Base-by-base conservation (phyloP, 352 stramenopile species). In the Phytophthora agathidicida region DNA sequence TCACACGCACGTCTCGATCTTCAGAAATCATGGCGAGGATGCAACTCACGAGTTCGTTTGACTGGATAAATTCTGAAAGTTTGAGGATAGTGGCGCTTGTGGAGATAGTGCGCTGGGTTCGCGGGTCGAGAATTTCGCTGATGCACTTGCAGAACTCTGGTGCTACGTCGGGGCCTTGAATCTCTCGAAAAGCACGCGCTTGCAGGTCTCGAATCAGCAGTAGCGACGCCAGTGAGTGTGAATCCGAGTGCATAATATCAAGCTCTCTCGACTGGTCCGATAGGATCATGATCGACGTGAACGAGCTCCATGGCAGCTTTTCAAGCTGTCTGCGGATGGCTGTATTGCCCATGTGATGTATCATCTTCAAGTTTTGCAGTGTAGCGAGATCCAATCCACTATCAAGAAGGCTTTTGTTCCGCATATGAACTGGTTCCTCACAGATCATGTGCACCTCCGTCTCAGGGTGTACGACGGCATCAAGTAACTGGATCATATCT, bases 21-120 rank as follows among this genome's bases (percentile, higher is more conserved):
- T 97, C 89, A 0, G 86, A 83, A 23, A 97, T 92, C 82, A 96
- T 94, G 0, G 89, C 89, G 17, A 97, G 70, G 8, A 94, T 91
- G 9, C 80, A 87, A 22, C 73, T 88, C n/a, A 96, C 75, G 9
- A 96, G 71, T 43, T 96, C 81, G 42, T 96, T 97, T 13, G 87
- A 96, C 68, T 95, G 86, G 39, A 96, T 91, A 51, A 96, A 96
- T 19, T 94, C 85, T 1, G 82, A 93, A 3, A 91, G 71, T 23
- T 71, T 69, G n/a, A 89, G 62, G 17, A 96, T 93, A 0, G 77
- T 89, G 19, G 62, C 59, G 48, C 81, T 92, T 6, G 72, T 89
- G 3, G 82, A 83, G 30, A 96, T 93, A 2, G 90, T 89, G 9
- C 80, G 80, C 54, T 94, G 87, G 22, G 88, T 97, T 3, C 87